These are phyloP conservation scores for Cercospora sesami DNA, from an alignment of 2,329 filamentous ascomycete species.

Conservation along the genomic window DNA sequence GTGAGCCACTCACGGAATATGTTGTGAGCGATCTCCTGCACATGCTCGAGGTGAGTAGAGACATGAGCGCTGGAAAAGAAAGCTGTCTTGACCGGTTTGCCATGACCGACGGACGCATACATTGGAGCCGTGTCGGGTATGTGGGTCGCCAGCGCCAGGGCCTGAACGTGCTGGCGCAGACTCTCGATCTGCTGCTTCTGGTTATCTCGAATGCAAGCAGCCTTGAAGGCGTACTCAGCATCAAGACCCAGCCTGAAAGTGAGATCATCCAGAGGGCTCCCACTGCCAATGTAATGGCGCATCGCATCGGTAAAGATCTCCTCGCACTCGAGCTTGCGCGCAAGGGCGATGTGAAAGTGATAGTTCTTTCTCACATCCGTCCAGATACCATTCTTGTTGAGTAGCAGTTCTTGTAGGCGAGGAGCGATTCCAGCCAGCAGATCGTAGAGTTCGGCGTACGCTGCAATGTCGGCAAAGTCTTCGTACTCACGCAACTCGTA, in stretches of 20 bases:
- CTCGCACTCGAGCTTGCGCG: slow-evolving; percentile 13
- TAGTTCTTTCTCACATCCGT: slow-evolving; percentile 1
- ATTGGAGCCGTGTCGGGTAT: neutral
- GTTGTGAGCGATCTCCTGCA: neutral
- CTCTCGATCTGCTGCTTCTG: neutral
- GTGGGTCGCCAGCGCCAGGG: slow-evolving; percentile 1
- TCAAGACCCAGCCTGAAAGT: neutral
- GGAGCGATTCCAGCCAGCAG: neutral
- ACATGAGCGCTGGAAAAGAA: neutral
- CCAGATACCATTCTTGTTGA: neutral
- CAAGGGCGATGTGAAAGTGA: slow-evolving; percentile 10
- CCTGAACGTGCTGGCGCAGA: neutral
- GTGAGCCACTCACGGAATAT: slow-evolving; percentile 2
- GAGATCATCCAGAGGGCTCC: slow-evolving; percentile 23
- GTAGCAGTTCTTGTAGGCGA: neutral
- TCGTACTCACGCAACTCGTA: neutral
- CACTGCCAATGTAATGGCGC: slow-evolving; percentile 15
- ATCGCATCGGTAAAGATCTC: slow-evolving; percentile 11
- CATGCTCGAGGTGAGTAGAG: neutral
- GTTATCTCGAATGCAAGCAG: neutral
- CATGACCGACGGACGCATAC: neutral
- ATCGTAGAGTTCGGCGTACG: neutral
- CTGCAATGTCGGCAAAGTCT: neutral
- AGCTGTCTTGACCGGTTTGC: neutral
- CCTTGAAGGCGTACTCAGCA: neutral